Evolutionary conservation across 768 basidiomycete genomes (phyloP).

Genomic region (Rhodocollybia butyracea): DNA sequence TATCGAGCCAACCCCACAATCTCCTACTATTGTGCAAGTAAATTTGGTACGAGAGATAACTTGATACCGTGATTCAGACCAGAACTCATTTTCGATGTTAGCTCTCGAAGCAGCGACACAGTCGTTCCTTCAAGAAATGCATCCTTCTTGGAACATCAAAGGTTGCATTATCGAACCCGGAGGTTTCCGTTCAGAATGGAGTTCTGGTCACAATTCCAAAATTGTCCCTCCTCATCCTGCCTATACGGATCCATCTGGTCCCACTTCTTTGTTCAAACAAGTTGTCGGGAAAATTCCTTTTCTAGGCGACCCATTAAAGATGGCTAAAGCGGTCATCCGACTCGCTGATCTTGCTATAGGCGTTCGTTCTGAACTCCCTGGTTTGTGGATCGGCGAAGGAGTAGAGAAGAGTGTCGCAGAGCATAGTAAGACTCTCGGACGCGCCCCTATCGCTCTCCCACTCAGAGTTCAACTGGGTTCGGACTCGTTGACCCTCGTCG

Average conservation of each 20-base stretch:
- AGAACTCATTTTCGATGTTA: conserved; percentile 12
- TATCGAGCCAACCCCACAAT: conserved; percentile 27
- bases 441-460: conserved; percentile 14
- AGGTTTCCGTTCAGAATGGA: conserved; percentile 22
- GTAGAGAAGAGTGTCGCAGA: neutral
- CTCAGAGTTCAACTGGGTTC: conserved; percentile 21
- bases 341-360: conserved; percentile 9
- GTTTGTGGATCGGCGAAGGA: neutral
- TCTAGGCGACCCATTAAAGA: conserved; percentile 14
- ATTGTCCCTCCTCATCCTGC: conserved; percentile 19
- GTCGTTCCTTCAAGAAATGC: conserved; percentile 30
- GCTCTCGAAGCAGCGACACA: conserved; percentile 32
- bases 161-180: conserved; percentile 20
- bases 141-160: conserved; percentile 39
- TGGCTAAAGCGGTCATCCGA: conserved; percentile 16
- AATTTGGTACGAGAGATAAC: conserved; percentile 29
- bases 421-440: neutral
- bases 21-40: conserved; percentile 29
- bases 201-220: conserved; percentile 8
- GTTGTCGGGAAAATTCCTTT: conserved; percentile 5
- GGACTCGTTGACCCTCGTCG: conserved; percentile 17
- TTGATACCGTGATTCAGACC: neutral
- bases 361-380: neutral
- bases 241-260: conserved; percentile 15
- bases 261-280: conserved; percentile 8